phyloP scores from a whole-genome alignment of 2,329 filamentous ascomycete species.

The Nothopassalora personata region DNA sequence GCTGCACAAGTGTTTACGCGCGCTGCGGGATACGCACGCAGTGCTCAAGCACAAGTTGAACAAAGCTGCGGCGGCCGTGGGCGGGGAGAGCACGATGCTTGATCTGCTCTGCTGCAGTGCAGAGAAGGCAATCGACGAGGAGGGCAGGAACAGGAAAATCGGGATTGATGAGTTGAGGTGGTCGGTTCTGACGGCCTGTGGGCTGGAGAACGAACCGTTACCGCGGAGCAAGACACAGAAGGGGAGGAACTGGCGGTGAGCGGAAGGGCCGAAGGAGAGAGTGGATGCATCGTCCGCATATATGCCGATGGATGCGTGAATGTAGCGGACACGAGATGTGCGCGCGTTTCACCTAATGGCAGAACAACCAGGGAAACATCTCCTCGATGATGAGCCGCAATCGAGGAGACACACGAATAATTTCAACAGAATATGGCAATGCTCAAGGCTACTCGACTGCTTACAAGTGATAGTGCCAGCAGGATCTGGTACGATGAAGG shows the following conservation, averaged over 20 bases:
- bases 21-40: conserved; percentile 38
- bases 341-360: background rate
- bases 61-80: conserved; percentile 33
- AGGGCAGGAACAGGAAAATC: conserved; percentile 49
- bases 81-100: conserved; percentile 42
- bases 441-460: background rate
- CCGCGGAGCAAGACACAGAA: background rate
- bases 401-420: background rate
- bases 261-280: background rate
- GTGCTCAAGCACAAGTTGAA: conserved; percentile 40
- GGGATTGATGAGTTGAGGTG: conserved; percentile 60
- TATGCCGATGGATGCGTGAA: background rate
- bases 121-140: conserved; percentile 43
- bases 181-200: conserved; percentile 59
- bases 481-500: too few relatives aligned
- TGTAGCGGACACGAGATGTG: background rate
- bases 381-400: background rate
- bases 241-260: conserved; percentile 1
- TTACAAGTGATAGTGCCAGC: background rate
- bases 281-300: background rate
- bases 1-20: conserved; percentile 26
- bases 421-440: background rate
- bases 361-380: background rate
- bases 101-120: conserved; percentile 57
- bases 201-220: conserved; percentile 41